Evolutionary conservation across 805 yeast genomes (phyloP), one percentile per base, ranked within the genome.

Genomic region (Lachancea mirantina): DNA sequence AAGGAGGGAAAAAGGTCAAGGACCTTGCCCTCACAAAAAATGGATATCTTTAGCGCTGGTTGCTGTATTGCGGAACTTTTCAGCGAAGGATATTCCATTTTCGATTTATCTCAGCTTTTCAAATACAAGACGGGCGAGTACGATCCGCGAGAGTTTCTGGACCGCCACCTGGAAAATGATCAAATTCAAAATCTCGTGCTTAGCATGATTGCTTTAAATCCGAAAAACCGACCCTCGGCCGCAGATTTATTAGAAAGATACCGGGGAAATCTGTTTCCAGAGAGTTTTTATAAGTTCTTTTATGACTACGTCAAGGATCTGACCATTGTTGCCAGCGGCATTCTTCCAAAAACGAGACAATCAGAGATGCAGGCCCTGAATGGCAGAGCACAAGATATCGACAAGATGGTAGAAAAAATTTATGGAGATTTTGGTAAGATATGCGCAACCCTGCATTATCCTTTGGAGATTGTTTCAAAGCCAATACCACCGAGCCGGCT

Each of bases 11-110:
- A 28, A 5, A 38, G 40, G 19, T 22, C 38, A 32, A 35, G 35
- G 15, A 14, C 53, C 41, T 46, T 43, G 9, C 52, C 83, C 18
- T 69, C 77, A 1, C 63, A 65, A 17, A 70, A 71, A 30, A 83
- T 84, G 92, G 98, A 92, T 57, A 64, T 89, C 15, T 84, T 84
- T 52, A 72, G 85, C 34, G 51, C 78, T 27, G 94, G 94, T 0
- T 92, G 98, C 61, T 85, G 83, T 3, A 78, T 92, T 44, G 95
- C 94, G 1, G 98, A 92, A 55, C 58, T 92, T 5, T 84, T 80
- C 43, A 61, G 76, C 13, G 97, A 92, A 43, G 96, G 96, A 0
- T 70, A 82, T 11, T 83, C 96, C 0, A 68, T 84, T 0, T 89
- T 92, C 55, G 78, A 94, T 0, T 67, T 92, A 8, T 77, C 97